Evolutionary conservation across 345 rosid species (phyloP).

Genomic region (Excoecaria agallocha): DNA sequence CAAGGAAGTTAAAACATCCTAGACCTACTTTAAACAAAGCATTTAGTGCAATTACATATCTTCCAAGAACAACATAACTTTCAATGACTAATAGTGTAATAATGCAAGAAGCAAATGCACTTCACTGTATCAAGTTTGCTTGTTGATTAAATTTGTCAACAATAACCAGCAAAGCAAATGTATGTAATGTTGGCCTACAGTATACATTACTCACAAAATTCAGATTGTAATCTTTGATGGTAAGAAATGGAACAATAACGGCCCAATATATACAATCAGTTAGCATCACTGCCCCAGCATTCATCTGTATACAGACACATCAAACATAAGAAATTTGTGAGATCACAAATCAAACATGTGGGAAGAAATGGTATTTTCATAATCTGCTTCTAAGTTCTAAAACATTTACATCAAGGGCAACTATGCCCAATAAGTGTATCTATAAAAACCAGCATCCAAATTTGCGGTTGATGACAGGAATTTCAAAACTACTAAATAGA

Average conservation of each 20-base stretch:
- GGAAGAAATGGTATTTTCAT: conserved; percentile 8
- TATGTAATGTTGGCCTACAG: neutral
- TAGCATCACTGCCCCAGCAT: conserved; percentile 62
- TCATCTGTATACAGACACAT: conserved; percentile 37
- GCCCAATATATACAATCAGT: conserved; percentile 66
- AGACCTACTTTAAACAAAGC: neutral
- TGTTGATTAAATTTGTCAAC: neutral
- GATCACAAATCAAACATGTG: neutral
- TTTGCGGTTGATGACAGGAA: conserved; percentile 4
- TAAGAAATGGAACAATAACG: conserved; percentile 61
- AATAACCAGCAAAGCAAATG: neutral
- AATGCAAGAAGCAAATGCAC: neutral
- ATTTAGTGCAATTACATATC: neutral
- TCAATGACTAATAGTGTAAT: neutral
- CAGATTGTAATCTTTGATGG: conserved; percentile 44
- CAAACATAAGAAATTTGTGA: conserved; percentile 9
- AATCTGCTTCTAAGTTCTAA: conserved; percentile 3
- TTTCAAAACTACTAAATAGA: neutral
- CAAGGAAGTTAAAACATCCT: neutral
- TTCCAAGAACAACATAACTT: neutral
- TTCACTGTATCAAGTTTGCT: neutral
- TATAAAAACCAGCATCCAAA: neutral
- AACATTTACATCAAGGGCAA: neutral
- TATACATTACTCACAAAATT: conserved; percentile 46
- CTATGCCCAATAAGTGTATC: neutral